These are phyloP conservation scores for Rubus idaeus DNA, from an alignment of 306 rosid species.

Conservation along the genomic window DNA sequence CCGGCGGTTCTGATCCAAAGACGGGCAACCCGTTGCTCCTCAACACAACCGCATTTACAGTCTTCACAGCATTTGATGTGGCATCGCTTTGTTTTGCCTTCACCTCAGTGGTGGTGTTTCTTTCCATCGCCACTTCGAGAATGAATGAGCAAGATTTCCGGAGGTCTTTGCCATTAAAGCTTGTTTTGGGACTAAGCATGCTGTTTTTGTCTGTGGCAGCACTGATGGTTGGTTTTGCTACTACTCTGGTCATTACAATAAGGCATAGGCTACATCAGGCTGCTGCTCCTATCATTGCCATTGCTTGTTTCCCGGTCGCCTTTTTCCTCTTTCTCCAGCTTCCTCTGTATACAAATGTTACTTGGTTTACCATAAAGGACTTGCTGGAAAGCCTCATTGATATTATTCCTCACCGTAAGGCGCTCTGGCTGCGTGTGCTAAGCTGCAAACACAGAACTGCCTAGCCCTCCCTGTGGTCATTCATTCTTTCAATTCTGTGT, in stretches of 20 bases:
- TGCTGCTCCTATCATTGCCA: conserved; percentile 14
- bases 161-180: conserved; percentile 25
- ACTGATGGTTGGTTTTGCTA: conserved; percentile 31
- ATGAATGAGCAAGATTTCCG: conserved; percentile 24
- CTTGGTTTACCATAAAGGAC: too few species aligned
- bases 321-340: too few species aligned
- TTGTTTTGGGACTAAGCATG: conserved; percentile 20
- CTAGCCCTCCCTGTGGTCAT: too few species aligned
- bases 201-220: conserved; percentile 20
- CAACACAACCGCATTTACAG: conserved; percentile 11
- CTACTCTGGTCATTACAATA: conserved; percentile 18
- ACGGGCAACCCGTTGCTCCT: neutral
- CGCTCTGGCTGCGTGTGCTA: too few species aligned
- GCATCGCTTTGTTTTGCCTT: conserved; percentile 30
- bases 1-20: neutral
- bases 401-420: too few species aligned
- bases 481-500: too few species aligned
- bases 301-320: too few species aligned
- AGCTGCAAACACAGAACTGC: too few species aligned
- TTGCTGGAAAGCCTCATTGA: too few species aligned
- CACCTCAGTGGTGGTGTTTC: conserved; percentile 37
- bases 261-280: conserved; percentile 13
- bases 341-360: too few species aligned
- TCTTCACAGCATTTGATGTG: conserved; percentile 33
- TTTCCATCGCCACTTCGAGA: conserved; percentile 29